phyloP scores from a whole-genome alignment of 371 early-diverging fungal species.

The Syncephalastrum contaminatum region DNA sequence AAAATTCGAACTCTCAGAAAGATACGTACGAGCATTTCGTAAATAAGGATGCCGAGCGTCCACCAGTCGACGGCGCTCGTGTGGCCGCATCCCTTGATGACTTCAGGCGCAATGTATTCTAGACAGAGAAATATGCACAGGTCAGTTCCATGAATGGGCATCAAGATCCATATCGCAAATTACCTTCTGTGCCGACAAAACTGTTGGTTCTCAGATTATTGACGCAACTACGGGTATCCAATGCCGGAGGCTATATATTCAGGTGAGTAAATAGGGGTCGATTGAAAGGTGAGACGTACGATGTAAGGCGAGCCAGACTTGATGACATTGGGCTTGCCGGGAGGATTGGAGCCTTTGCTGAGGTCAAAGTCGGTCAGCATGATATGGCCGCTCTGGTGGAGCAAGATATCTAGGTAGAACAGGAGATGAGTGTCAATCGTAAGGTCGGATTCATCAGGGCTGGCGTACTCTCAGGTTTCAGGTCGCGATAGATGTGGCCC shows the following conservation, averaged over 20 bases:
- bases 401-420: slow-evolving; percentile 70
- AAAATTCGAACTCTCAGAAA: neutral
- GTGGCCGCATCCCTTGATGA: slow-evolving; percentile 90
- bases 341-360: slow-evolving; percentile 82
- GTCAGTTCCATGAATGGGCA: neutral
- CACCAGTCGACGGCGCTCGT: slow-evolving; percentile 98
- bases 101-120: slow-evolving; percentile 98
- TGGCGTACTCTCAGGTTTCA: slow-evolving; percentile 97
- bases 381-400: slow-evolving; percentile 95
- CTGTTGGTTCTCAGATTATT: slow-evolving; percentile 88
- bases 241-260: slow-evolving; percentile 46
- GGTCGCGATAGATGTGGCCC: slow-evolving; percentile 96
- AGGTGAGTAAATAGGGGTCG: slow-evolving; percentile 2
- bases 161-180: slow-evolving; percentile 14
- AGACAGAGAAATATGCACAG: neutral
- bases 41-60: slow-evolving; percentile 97
- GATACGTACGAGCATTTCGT: slow-evolving; percentile 89
- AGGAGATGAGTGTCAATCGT: neutral
- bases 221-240: slow-evolving; percentile 89
- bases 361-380: slow-evolving; percentile 97
- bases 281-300: neutral
- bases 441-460: neutral
- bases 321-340: slow-evolving; percentile 77
- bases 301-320: slow-evolving; percentile 42
- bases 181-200: slow-evolving; percentile 95